Evolutionary conservation across 2,329 filamentous ascomycete genomes (phyloP).

Genomic region (Paecilomyces sp.): DNA sequence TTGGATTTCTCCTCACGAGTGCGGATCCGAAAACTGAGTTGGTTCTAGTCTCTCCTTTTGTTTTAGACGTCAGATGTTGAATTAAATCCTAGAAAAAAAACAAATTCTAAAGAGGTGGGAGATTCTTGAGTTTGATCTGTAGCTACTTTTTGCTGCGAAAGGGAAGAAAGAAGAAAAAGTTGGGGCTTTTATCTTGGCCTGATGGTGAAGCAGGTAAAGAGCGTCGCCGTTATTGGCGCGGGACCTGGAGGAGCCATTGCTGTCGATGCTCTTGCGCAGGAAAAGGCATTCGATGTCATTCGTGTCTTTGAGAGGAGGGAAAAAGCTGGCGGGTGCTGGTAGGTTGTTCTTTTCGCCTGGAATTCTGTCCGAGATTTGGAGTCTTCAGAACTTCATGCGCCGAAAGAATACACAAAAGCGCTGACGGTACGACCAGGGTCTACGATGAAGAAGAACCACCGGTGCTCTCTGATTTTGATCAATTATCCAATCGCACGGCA

Average conservation of each 20-base stretch:
- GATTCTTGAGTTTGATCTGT: background rate
- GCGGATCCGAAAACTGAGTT: no score
- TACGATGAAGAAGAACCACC: slow-evolving; percentile 28
- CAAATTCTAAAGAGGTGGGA: background rate
- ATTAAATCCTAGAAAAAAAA: background rate
- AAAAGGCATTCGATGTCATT: slow-evolving; percentile 52
- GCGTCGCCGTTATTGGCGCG: slow-evolving; percentile 55
- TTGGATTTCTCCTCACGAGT: background rate
- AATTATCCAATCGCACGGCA: slow-evolving; percentile 43
- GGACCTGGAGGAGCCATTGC: slow-evolving; percentile 56
- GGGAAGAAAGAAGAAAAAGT: background rate
- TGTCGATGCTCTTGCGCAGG: slow-evolving; percentile 53
- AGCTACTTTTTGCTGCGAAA: background rate
- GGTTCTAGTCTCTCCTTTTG: no score
- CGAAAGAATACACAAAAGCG: background rate
- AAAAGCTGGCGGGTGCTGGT: slow-evolving; percentile 56
- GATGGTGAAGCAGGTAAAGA: slow-evolving; percentile 14
- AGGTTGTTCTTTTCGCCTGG: slow-evolving; percentile 12
- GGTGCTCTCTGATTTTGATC: slow-evolving; percentile 38
- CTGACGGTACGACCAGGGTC: slow-evolving; percentile 13
- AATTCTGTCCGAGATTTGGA: background rate
- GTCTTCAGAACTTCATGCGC: background rate
- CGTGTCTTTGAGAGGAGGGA: slow-evolving; percentile 57
- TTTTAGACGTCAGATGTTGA: background rate
- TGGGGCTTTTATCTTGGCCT: background rate